These are phyloP conservation scores for Rhodotorula kratochvilovae DNA, from an alignment of 768 basidiomycete species.

Conservation along the genomic window DNA sequence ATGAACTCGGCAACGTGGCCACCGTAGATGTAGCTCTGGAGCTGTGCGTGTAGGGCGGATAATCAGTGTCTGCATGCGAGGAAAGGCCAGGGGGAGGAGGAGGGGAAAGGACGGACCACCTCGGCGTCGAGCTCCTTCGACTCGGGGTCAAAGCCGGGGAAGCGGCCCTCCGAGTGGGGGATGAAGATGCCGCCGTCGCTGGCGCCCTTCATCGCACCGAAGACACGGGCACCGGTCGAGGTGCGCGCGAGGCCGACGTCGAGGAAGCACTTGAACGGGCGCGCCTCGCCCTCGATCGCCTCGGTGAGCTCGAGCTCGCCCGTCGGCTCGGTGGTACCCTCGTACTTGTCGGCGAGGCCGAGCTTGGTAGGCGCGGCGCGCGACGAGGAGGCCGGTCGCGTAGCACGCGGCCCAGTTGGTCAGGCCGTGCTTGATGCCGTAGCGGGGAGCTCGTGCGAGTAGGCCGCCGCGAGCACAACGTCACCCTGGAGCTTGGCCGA, in stretches of 20 bases:
- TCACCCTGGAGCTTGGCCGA: constrained; percentile 98
- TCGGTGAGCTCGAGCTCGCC: constrained; percentile 80
- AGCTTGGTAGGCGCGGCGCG: constrained; percentile 93
- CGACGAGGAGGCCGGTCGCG: constrained; percentile 90
- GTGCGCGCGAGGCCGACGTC: constrained; percentile 98
- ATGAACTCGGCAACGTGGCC: constrained; percentile 96
- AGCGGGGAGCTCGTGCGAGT: constrained; percentile 85
- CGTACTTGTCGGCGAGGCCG: constrained; percentile 94
- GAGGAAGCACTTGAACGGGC: constrained; percentile 98
- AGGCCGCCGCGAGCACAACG: constrained; percentile 81
- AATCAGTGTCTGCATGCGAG: no score
- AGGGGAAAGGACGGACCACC: constrained; percentile 51
- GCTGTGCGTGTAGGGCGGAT: not conserved
- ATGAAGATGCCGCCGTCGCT: constrained; percentile 96
- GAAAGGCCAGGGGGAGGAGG: not conserved
- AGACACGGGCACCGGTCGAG: constrained; percentile 93
- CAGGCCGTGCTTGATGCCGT: constrained; percentile 95
- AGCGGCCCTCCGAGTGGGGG: constrained; percentile 90
- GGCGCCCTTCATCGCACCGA: constrained; percentile 98
- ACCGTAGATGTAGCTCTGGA: constrained; percentile 65
- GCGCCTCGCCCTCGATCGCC: constrained; percentile 81
- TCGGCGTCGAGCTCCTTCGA: constrained; percentile 88
- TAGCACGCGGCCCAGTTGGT: constrained; percentile 99
- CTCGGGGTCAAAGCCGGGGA: constrained; percentile 96
- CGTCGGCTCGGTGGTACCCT: constrained; percentile 86